phyloP scores from a whole-genome alignment of 2,329 filamentous ascomycete species.

The Pleomassaria siparia region DNA sequence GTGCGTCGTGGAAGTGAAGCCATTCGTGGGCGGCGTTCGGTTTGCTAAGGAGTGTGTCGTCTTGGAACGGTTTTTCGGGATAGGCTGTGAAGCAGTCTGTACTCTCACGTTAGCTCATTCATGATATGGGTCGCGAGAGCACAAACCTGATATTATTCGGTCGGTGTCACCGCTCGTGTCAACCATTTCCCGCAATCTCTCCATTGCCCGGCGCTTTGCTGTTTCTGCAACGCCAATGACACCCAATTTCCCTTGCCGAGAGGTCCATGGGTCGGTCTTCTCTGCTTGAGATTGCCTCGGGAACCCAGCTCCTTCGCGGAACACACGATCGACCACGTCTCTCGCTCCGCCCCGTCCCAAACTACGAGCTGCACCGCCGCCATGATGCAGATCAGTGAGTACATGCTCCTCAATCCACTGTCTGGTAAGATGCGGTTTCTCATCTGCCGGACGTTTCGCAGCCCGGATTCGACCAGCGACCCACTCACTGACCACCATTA shows the following conservation, averaged over 20 bases:
- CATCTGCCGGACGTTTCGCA: constrained; percentile 38
- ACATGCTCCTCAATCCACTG: constrained; percentile 77
- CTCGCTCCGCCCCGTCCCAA: constrained; percentile 70
- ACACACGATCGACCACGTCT: constrained; percentile 77
- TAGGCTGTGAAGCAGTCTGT: constrained; percentile 81
- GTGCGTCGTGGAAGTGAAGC: constrained; percentile 87
- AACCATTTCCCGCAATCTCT: constrained; percentile 72
- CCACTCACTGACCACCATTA: constrained; percentile 88
- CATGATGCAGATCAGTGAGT: constrained; percentile 66
- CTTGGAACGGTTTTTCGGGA: constrained; percentile 84
- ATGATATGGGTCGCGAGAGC: background rate
- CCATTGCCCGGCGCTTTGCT: constrained; percentile 71
- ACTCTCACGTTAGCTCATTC: constrained; percentile 11
- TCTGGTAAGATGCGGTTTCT: constrained; percentile 61
- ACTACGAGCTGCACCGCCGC: constrained; percentile 70
- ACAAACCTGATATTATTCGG: constrained; percentile 65
- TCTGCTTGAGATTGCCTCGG: constrained; percentile 62
- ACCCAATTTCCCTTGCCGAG: constrained; percentile 49
- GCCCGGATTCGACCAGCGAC: constrained; percentile 70
- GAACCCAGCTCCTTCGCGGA: constrained; percentile 77
- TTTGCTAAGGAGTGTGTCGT: constrained; percentile 88
- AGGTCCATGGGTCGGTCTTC: constrained; percentile 55
- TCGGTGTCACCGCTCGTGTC: constrained; percentile 78
- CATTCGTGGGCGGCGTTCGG: constrained; percentile 88
- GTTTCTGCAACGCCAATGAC: constrained; percentile 70